Evolutionary conservation across 345 rosid genomes (phyloP).

Genomic region (Eucalyptus erythrocorys): DNA sequence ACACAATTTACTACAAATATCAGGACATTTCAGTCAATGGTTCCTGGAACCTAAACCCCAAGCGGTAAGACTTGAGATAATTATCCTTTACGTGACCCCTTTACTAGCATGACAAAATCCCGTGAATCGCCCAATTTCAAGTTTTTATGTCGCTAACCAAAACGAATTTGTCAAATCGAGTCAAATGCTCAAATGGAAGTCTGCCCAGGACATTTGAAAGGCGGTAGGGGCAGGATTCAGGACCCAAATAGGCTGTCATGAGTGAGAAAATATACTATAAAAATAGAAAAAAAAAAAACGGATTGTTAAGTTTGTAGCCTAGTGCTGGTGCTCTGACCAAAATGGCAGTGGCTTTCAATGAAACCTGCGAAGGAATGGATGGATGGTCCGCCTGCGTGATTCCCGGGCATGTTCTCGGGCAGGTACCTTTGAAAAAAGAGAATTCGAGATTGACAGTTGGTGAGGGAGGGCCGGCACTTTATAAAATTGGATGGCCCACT

Average conservation of each 20-base stretch:
- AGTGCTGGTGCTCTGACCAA: background rate
- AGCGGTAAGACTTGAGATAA: background rate
- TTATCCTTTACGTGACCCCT: background rate
- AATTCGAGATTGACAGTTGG: background rate
- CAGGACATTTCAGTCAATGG: background rate
- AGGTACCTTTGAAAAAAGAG: background rate
- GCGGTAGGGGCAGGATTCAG: background rate
- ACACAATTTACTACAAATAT: background rate
- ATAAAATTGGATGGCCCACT: background rate
- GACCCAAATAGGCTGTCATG: background rate
- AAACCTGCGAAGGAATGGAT: background rate
- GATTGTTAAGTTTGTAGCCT: background rate
- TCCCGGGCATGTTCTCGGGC: background rate
- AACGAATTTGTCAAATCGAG: background rate
- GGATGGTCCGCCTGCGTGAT: background rate
- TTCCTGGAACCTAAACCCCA: background rate
- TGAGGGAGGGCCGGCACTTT: background rate
- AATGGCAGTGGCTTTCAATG: background rate
- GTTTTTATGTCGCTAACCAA: background rate
- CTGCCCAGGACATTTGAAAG: background rate
- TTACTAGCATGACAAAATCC: background rate
- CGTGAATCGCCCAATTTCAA: background rate
- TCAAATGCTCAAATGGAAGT: background rate
- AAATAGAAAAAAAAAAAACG: background rate
- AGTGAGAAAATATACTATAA: background rate